Evolutionary conservation across 2,329 filamentous ascomycete genomes (phyloP), one percentile per base, ranked within the genome.

Genomic region (Myotisia sp.): DNA sequence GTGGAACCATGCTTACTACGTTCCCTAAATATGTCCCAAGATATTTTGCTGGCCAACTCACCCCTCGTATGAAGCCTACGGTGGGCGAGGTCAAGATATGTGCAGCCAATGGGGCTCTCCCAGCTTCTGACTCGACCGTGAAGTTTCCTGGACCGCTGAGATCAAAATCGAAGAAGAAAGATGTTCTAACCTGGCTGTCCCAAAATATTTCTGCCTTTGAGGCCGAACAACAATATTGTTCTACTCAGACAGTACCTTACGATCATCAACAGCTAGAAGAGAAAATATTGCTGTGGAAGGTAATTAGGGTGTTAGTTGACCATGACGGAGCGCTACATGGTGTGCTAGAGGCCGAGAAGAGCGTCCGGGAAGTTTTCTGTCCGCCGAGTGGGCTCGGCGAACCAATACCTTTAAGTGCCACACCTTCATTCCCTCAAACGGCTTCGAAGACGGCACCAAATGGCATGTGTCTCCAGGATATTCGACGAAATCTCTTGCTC

Each of bases 111-210:
- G 75, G 85, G 27, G 64, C 83, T 19, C 62, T 82, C 28, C 75
- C 81, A 3, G 62, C 85, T 6, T 64, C 73, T 16, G 83, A 90
- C 21, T 70, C 76, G 2, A 62, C 90, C 31, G 69, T 74, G 12
- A 84, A 77, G 45, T 95, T 95, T 49, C 90, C 90, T 0, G 90
- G 90, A 0, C 90, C 92, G 3, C 62, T 98, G 18, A 85, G 79
- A 55, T 71, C 76, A 26, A 95, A 94, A 52, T 75, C 77, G 1
- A 95, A 93, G 66, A 98, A 98, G 67, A 98, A 95, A 62, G 87
- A 98, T 36, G 71, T 84, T 0, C 47, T 86, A 27, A 58, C 73
- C 2, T 98, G 92, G 90, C 65, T 98, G 28, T 71, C 68, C 3
- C 64, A 70, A 39, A 83, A 78, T 34, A 87, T 95, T 37, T 76